Evolutionary conservation across 345 rosid genomes (phyloP).

Genomic region (Rhodomyrtus tomentosa): DNA sequence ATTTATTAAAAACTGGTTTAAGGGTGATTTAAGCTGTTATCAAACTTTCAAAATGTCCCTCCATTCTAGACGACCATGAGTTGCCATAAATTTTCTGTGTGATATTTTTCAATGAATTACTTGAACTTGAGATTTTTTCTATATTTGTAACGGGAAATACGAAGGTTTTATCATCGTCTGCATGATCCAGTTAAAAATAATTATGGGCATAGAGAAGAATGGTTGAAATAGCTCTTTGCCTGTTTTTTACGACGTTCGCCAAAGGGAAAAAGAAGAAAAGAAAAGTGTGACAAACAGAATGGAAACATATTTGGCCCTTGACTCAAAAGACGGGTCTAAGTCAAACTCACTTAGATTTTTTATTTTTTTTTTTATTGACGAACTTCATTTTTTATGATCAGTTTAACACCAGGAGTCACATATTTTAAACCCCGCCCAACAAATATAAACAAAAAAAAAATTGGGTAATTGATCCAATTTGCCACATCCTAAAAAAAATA

Average conservation of each 20-base stretch:
- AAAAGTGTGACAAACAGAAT: background rate
- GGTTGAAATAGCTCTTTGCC: accelerated
- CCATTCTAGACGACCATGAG: background rate
- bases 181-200: background rate
- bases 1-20: background rate
- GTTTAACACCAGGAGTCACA: background rate
- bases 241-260: background rate
- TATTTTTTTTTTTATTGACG: no score
- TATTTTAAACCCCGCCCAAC: background rate
- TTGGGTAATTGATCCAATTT: background rate
- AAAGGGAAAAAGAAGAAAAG: background rate
- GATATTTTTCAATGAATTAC: background rate
- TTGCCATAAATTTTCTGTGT: background rate
- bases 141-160: background rate
- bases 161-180: background rate
- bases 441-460: background rate
- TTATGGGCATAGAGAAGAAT: background rate
- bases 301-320: background rate
- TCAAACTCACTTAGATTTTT: no score
- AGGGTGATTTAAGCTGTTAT: background rate
- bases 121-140: background rate
- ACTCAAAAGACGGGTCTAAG: background rate
- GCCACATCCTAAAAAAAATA: background rate
- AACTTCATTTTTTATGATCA: background rate
- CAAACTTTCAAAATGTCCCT: background rate